These are phyloP conservation scores for Knoxia roxburghii DNA, from an alignment of 257 asterid species.

Conservation along the genomic window DNA sequence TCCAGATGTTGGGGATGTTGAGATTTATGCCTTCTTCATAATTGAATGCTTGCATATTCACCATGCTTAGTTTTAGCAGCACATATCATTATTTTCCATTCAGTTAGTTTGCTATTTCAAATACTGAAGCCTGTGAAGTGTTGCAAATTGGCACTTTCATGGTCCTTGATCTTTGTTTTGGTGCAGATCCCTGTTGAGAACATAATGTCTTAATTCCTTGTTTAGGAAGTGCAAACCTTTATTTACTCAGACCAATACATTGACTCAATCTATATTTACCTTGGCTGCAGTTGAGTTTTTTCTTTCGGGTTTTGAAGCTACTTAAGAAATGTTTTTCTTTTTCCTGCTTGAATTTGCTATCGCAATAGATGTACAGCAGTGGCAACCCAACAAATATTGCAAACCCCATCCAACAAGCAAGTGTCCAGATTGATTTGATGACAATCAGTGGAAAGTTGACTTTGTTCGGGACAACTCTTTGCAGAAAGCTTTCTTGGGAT, in stretches of 20 bases:
- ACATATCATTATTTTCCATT: no score
- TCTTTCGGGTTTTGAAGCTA: conserved; percentile 1
- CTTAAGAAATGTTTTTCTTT: neutral
- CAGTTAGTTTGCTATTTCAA: no score
- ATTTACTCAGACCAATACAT: neutral
- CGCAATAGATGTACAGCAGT: conserved; percentile 84
- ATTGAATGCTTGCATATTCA: no score
- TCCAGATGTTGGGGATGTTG: no score
- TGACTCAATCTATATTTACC: neutral
- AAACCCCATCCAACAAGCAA: conserved; percentile 83
- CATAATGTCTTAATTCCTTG: neutral
- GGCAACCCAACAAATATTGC: conserved; percentile 97
- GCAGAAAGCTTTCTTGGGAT: conserved; percentile 69
- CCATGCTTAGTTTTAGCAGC: no score
- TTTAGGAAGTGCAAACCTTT: neutral
- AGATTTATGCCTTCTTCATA: no score
- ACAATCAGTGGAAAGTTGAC: conserved; percentile 72
- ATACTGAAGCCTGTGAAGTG: no score
- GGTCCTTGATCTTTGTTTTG: no score
- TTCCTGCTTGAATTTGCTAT: neutral
- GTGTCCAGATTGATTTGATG: conserved; percentile 76
- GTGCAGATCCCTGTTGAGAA: no score
- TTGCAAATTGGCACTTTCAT: no score
- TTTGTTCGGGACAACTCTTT: conserved; percentile 78
- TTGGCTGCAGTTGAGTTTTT: neutral